Evolutionary conservation across 352 stramenopile species (phyloP), one percentile per base, ranked within the genome.

Genomic region (Poterioochromonas sp.): DNA sequence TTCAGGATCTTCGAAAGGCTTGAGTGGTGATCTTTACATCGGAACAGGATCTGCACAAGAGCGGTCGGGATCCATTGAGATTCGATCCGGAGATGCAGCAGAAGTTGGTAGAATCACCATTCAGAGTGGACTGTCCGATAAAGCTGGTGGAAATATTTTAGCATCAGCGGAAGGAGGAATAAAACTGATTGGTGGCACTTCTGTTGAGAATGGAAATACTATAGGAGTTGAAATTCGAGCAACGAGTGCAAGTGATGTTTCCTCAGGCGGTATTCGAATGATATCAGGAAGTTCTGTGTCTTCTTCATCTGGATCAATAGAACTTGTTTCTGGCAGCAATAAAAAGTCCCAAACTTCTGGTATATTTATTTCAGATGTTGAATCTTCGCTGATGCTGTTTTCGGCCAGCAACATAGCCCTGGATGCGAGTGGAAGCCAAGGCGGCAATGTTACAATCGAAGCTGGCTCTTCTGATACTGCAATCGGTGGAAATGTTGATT

Each of bases 91-190:
- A n/a, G 73, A 76, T 35, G 87, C 89, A 22, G 76, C 69, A 20
- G 86, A 83, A 40, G 87, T 83, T 34, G 88, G 88, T 40, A 89
- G 90, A 20, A 85, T 83, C 74, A 86, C 95, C 53, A 74, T 82
- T 58, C 82, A 87, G 64, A 83, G 83, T 79, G 90, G 89, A 76
- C 90, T 90, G 43, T 86, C 80, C 12, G 79, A 74, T 39, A 63
- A 43, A 49, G 71, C 77, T 40, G 79, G 79, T 34, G 79, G 51
- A 62, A 62, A 62, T 22, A 32, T 62, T 8, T 34, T 62, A 34
- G 2, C 29, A 5, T 2, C 12, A 62, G 8, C 15, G 2, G 51
- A 22, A 32, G 29, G 26, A 32, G 51, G 51, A 32, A 34, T 32
- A 2, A 22, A 62, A 32, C 8, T 29, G 8, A 2, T 8, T 32